Evolutionary conservation across 495 filamentous ascomycete genomes (phyloP).

Genomic region (Podospora bellae-mahoneyi): DNA sequence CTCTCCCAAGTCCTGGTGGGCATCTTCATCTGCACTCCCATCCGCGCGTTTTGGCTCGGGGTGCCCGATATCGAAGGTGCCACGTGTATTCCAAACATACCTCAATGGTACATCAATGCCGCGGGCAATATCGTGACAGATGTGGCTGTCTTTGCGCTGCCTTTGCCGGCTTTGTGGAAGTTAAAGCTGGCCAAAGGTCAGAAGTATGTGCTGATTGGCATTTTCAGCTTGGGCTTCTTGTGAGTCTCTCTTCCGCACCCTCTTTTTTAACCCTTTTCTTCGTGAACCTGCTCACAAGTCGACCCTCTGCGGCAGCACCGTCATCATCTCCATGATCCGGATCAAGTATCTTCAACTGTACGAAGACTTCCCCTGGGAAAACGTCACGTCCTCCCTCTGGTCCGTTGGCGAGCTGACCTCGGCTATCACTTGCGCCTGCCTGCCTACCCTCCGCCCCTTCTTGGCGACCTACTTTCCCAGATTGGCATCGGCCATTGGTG

Average conservation of each 20-base stretch:
- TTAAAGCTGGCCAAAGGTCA: slow-evolving; percentile 39
- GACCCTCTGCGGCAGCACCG: slow-evolving; percentile 31
- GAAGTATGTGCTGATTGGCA: slow-evolving; percentile 34
- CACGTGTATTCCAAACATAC: slow-evolving; percentile 31
- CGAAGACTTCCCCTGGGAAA: slow-evolving; percentile 48
- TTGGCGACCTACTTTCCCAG: slow-evolving; percentile 35
- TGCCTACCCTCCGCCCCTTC: slow-evolving; percentile 48
- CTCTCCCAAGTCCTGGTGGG: slow-evolving; percentile 29
- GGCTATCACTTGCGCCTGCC: slow-evolving; percentile 52
- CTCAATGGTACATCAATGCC: slow-evolving; percentile 36
- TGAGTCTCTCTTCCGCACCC: slow-evolving; percentile 18
- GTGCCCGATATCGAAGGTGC: slow-evolving; percentile 1
- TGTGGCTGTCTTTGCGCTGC: slow-evolving; percentile 36
- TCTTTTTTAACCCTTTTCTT: background rate
- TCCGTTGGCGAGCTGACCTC: slow-evolving; percentile 52
- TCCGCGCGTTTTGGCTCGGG: slow-evolving; percentile 31
- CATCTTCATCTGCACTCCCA: slow-evolving; percentile 33
- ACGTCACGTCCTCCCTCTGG: slow-evolving; percentile 51
- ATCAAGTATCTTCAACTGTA: slow-evolving; percentile 42
- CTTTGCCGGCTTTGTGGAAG: slow-evolving; percentile 33
- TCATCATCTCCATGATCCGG: slow-evolving; percentile 51
- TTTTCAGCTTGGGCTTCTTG: slow-evolving; percentile 44
- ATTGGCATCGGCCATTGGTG: slow-evolving; percentile 9
- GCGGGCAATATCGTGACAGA: slow-evolving; percentile 41
- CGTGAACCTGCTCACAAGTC: background rate